phyloP scores from a whole-genome alignment of 345 rosid genomes.

The Brassica juncea region DNA sequence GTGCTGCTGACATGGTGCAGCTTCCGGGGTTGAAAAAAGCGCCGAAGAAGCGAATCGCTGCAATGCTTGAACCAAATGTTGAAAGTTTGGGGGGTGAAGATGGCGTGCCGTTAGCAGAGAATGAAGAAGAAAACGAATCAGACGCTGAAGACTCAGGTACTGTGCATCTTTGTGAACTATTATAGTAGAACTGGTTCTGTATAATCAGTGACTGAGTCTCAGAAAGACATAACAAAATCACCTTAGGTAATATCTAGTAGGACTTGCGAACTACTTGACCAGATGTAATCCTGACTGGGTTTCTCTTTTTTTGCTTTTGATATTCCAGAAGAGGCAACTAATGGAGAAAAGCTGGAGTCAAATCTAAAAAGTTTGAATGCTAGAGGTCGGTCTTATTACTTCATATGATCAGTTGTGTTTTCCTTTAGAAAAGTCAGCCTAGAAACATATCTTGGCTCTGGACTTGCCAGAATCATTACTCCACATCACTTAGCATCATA shows the following conservation, averaged over 20 bases:
- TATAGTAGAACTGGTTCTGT: constrained; percentile 10
- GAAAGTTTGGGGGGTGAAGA: constrained; percentile 65
- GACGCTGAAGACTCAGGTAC: constrained; percentile 72
- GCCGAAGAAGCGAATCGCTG: constrained; percentile 77
- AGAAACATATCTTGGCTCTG: not conserved
- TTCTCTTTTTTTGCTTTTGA: not conserved
- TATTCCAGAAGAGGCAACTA: constrained; percentile 46
- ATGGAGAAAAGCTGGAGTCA: constrained; percentile 67
- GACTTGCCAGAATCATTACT: not conserved
- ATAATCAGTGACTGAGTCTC: not conserved
- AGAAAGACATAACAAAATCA: not conserved
- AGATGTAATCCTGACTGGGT: constrained; percentile 12
- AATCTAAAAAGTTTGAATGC: constrained; percentile 73
- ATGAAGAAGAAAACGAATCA: constrained; percentile 65
- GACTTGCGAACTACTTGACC: constrained; percentile 1
- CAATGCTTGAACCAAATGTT: constrained; percentile 70
- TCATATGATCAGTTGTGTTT: constrained; percentile 2
- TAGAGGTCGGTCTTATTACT: constrained; percentile 49
- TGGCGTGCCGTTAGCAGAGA: constrained; percentile 53
- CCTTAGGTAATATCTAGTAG: not conserved
- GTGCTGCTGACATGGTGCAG: constrained; percentile 82
- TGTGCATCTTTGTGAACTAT: constrained; percentile 7
- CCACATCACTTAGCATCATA: not conserved
- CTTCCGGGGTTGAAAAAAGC: constrained; percentile 86
- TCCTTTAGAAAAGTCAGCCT: not conserved